A percentile compares a stretch with the other conserved stretches of the same genome.
These are phyloP conservation scores for Trifolium subterraneum DNA, from an alignment of 306 rosid genomes.

Conservation along the genomic window DNA sequence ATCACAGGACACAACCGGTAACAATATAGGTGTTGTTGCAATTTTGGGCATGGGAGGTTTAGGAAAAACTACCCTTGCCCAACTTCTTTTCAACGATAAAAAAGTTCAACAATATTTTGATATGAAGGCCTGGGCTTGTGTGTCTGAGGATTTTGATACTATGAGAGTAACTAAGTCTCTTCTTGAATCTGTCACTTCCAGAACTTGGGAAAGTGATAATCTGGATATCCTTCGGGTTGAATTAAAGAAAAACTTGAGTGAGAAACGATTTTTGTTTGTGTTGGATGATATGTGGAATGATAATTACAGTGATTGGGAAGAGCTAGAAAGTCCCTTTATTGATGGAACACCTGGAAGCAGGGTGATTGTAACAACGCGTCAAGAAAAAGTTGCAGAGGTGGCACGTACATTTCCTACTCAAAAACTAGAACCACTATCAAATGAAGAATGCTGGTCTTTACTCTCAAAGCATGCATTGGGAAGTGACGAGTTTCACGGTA, in stretches of 20 bases:
- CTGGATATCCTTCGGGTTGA: not conserved
- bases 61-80: conserved; percentile 22
- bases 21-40: conserved; percentile 22
- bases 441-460: conserved; percentile 49
- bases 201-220: not conserved
- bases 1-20: not conserved
- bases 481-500: not conserved
- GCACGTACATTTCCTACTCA: conserved; percentile 44
- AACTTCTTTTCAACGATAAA: not conserved
- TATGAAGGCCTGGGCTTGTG: conserved; percentile 2
- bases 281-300: conserved; percentile 2
- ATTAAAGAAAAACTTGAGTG: not conserved
- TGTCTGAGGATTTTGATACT: not conserved
- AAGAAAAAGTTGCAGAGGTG: conserved; percentile 46
- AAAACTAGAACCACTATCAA: conserved; percentile 34
- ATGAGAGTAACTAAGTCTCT: not conserved
- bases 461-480: conserved; percentile 37
- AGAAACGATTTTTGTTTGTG: not conserved
- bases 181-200: not conserved
- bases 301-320: not conserved
- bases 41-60: conserved; percentile 28
- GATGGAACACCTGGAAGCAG: not conserved
- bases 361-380: conserved; percentile 29
- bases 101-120: conserved; percentile 5
- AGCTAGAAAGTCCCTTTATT: not conserved